These are phyloP conservation scores for Gnaphalium uliginosum DNA, from an alignment of 129 eudicot species.

Conservation along the genomic window DNA sequence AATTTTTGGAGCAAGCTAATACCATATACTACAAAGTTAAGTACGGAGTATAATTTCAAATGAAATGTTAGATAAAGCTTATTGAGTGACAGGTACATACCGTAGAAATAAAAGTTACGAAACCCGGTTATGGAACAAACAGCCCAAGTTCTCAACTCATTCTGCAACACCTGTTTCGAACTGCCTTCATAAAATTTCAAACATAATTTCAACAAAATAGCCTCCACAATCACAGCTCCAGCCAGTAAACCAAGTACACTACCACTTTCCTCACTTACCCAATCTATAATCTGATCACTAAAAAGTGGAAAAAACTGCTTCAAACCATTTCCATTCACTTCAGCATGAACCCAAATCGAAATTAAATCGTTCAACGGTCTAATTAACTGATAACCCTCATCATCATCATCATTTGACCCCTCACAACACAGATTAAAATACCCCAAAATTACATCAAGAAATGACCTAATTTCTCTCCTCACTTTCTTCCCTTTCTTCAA, in stretches of 20 bases:
- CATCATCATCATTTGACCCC: slow-evolving; percentile 31
- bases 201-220: slow-evolving; percentile 57
- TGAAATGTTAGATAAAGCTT: background rate
- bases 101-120: slow-evolving; percentile 42
- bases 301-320: slow-evolving; percentile 58
- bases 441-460: slow-evolving; percentile 56
- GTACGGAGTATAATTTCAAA: background rate
- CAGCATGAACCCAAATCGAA: slow-evolving; percentile 53
- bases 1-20: background rate
- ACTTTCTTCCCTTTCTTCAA: slow-evolving; percentile 51
- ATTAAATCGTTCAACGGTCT: slow-evolving; percentile 57
- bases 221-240: slow-evolving; percentile 62
- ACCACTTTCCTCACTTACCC: slow-evolving; percentile 37
- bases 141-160: slow-evolving; percentile 63
- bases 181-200: slow-evolving; percentile 40
- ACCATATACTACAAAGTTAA: background rate
- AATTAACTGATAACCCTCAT: slow-evolving; percentile 35
- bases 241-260: slow-evolving; percentile 49
- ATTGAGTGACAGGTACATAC: slow-evolving; percentile 30
- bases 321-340: slow-evolving; percentile 19
- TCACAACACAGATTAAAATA: slow-evolving; percentile 48
- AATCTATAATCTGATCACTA: slow-evolving; percentile 34
- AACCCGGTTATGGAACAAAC: slow-evolving; percentile 68
- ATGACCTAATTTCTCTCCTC: slow-evolving; percentile 48
- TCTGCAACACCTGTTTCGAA: slow-evolving; percentile 43